These are phyloP conservation scores for Chaetomium tenue DNA, from an alignment of 495 filamentous ascomycete genomes.

Conservation along the genomic window DNA sequence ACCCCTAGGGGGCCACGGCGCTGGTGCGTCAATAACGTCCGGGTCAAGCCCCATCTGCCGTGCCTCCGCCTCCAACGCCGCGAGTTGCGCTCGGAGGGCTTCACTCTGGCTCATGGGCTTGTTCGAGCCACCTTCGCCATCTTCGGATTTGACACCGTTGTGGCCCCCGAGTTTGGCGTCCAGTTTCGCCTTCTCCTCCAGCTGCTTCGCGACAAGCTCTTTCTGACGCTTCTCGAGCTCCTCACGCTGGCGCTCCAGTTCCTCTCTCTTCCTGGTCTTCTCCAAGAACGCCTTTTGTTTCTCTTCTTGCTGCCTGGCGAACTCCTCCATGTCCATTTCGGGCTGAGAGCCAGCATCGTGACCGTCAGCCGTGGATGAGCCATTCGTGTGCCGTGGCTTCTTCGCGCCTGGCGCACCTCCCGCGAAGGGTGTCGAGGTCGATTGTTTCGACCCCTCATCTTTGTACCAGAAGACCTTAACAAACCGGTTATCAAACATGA, in stretches of 20 bases:
- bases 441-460: slow-evolving; percentile 45
- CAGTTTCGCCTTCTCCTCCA: slow-evolving; percentile 71
- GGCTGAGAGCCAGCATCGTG: slow-evolving; percentile 35
- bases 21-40: slow-evolving; percentile 44
- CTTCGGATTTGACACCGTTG: slow-evolving; percentile 44
- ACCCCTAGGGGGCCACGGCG: slow-evolving; percentile 35
- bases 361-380: slow-evolving; percentile 22
- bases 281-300: slow-evolving; percentile 78
- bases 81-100: slow-evolving; percentile 73
- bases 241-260: slow-evolving; percentile 66
- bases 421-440: slow-evolving; percentile 24
- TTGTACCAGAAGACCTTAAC: slow-evolving; percentile 98
- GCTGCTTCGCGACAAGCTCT: slow-evolving; percentile 69
- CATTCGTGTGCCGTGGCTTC: slow-evolving; percentile 25
- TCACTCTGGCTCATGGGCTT: slow-evolving; percentile 44
- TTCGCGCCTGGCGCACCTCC: slow-evolving; percentile 26
- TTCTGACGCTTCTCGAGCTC: slow-evolving; percentile 75
- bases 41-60: slow-evolving; percentile 73
- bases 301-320: slow-evolving; percentile 71
- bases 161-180: slow-evolving; percentile 47
- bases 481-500: slow-evolving; percentile 95
- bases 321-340: slow-evolving; percentile 73
- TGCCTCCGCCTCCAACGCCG: slow-evolving; percentile 81
- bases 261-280: slow-evolving; percentile 68
- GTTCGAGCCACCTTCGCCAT: slow-evolving; percentile 25